Evolutionary conservation across 768 basidiomycete species (phyloP).

Genomic region (Agrocybe chaxingu): DNA sequence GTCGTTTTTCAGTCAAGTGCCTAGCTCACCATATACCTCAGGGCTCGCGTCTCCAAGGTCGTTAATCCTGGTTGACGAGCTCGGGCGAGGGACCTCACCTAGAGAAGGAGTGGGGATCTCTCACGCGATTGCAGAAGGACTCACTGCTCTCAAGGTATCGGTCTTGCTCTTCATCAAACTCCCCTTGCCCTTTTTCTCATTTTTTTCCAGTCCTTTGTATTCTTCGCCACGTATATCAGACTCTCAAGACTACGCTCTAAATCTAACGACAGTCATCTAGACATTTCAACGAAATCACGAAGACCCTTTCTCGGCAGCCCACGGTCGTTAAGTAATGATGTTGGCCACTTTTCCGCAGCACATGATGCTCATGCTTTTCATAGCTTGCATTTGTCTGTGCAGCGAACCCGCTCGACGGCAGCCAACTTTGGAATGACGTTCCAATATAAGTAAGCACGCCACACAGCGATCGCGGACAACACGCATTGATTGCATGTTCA

Average conservation of each 20-base stretch:
- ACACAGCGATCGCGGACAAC: neutral
- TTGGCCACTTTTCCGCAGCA: neutral
- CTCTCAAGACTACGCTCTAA: conserved; percentile 1
- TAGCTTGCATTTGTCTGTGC: conserved; percentile 81
- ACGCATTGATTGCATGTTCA: neutral
- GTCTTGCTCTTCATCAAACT: conserved; percentile 9
- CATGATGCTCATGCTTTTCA: neutral
- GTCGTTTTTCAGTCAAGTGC: neutral
- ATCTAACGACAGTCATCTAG: conserved; percentile 28
- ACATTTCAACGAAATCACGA: conserved; percentile 79
- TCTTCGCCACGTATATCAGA: conserved; percentile 79
- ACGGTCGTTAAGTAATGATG: conserved; percentile 72
- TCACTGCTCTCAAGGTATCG: conserved; percentile 65
- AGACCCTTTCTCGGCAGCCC: conserved; percentile 72
- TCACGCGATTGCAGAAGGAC: conserved; percentile 78
- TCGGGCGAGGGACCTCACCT: conserved; percentile 90
- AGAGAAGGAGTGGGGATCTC: conserved; percentile 79
- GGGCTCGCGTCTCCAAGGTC: conserved; percentile 69
- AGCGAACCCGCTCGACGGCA: conserved; percentile 54
- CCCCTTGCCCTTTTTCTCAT: neutral
- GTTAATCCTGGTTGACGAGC: conserved; percentile 87
- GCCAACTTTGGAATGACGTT: conserved; percentile 69
- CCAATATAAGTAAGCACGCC: conserved; percentile 62
- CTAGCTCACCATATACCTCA: conserved; percentile 17
- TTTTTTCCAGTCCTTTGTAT: conserved; percentile 64